Percentiles rank a stretch among this genome's conserved stretches.
phyloP scores from a whole-genome alignment of 2,329 filamentous ascomycete genomes.

The Trichophyton equinum region DNA sequence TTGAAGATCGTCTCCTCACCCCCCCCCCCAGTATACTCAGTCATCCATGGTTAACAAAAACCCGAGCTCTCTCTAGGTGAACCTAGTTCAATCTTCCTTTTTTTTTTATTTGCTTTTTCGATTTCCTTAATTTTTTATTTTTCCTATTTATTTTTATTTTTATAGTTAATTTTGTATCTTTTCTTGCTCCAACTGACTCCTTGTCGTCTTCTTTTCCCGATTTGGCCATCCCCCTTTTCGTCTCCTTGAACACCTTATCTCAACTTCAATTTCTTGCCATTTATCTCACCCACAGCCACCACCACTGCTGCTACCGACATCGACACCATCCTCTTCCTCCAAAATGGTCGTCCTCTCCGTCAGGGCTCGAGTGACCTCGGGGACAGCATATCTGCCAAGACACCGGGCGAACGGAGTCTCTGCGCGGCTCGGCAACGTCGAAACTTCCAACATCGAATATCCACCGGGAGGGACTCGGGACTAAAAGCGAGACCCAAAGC shows the following conservation, averaged over 20 bases:
- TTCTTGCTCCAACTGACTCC: background rate
- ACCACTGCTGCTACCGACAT: too few relatives aligned
- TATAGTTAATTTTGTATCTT: background rate
- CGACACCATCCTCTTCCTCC: too few relatives aligned
- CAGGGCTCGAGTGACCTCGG: conserved; percentile 3
- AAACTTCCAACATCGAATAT: conserved; percentile 1
- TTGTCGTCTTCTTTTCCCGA: background rate
- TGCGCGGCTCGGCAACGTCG: conserved; percentile 5
- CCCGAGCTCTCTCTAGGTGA: background rate
- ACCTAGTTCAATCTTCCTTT: background rate
- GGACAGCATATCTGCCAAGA: conserved; percentile 3
- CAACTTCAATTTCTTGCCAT: too few relatives aligned
- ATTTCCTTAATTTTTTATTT: background rate
- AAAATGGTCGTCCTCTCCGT: too few relatives aligned
- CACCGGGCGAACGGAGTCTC: conserved; percentile 9
- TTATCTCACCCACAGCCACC: too few relatives aligned
- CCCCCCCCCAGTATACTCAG: background rate
- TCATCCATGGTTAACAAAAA: background rate
- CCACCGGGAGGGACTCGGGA: background rate
- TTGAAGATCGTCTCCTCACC: background rate
- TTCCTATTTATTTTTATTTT: background rate
- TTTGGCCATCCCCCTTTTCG: background rate
- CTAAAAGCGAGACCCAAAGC: background rate
- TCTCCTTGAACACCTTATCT: too few relatives aligned
- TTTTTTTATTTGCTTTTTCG: background rate